These are phyloP conservation scores for Phialocephala sp. DNA, from an alignment of 2,329 filamentous ascomycete genomes.

Conservation along the genomic window DNA sequence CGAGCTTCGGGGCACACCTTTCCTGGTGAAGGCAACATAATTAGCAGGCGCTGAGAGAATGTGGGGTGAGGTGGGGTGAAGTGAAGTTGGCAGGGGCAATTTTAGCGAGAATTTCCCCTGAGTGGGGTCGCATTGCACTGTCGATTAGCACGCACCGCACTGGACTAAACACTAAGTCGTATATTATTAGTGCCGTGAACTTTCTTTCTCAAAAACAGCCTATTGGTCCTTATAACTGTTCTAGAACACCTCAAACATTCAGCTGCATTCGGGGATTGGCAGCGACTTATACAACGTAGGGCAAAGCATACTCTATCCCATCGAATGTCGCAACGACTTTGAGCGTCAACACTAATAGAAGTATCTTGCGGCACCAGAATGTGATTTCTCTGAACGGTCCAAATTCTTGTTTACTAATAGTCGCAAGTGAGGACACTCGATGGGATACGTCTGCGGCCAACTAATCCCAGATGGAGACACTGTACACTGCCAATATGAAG, in stretches of 20 bases:
- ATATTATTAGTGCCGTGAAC: neutral
- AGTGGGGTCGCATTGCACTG: neutral
- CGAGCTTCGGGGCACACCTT: neutral
- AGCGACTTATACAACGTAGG: neutral
- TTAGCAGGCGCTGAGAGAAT: neutral
- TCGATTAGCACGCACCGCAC: neutral
- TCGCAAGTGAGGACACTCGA: no score
- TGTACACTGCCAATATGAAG: neutral
- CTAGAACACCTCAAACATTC: neutral
- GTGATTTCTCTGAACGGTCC: no score
- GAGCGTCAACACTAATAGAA: no score
- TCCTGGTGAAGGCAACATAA: neutral
- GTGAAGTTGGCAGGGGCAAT: neutral
- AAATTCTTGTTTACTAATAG: no score
- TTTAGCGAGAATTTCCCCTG: constrained; percentile 8
- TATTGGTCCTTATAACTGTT: constrained; percentile 10
- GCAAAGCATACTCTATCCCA: no score
- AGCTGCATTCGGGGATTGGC: constrained; percentile 1
- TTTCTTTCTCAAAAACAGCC: constrained; percentile 6
- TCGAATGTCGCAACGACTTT: no score
- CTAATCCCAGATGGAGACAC: neutral
- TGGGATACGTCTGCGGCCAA: neutral
- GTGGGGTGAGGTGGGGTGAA: neutral
- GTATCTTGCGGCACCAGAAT: no score
- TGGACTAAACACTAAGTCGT: neutral